phyloP scores from a whole-genome alignment of 371 early-diverging fungal species.

The Mortierella sp. region DNA sequence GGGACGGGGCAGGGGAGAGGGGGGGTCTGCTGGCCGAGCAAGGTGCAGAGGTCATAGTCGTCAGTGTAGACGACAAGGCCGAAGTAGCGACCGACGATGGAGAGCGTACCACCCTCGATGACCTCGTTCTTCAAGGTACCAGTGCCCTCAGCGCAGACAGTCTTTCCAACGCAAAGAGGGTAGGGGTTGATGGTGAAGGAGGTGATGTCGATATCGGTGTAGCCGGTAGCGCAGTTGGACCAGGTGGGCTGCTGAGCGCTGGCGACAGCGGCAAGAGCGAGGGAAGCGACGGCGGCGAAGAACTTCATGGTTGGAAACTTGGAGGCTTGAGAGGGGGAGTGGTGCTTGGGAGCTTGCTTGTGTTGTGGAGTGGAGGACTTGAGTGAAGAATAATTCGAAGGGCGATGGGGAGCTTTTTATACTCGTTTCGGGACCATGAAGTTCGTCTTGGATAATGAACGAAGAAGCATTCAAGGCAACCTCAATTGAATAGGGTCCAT shows the following conservation, averaged over 20 bases:
- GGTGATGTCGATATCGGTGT: slow-evolving; percentile 12
- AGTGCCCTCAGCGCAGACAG: slow-evolving; percentile 24
- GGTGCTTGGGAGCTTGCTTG: background rate
- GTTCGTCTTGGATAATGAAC: too few species aligned
- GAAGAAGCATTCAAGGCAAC: too few species aligned
- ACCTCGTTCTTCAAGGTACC: slow-evolving; percentile 15
- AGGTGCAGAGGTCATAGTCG: slow-evolving; percentile 20
- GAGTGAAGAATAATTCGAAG: too few species aligned
- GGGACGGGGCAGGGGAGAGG: too few species aligned
- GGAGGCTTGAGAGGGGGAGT: background rate
- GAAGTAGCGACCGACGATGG: slow-evolving; percentile 20
- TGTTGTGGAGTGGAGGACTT: too few species aligned
- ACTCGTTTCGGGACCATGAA: too few species aligned
- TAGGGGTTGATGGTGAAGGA: slow-evolving; percentile 16
- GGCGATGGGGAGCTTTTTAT: too few species aligned
- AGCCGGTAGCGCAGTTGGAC: slow-evolving; percentile 22
- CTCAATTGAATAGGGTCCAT: too few species aligned
- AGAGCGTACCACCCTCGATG: slow-evolving; percentile 9
- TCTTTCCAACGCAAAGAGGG: slow-evolving; percentile 36
- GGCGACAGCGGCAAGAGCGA: slow-evolving; percentile 24
- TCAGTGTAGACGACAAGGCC: slow-evolving; percentile 29
- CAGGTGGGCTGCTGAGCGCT: slow-evolving; percentile 15
- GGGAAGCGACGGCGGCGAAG: slow-evolving; percentile 31
- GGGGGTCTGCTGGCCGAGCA: too few species aligned
- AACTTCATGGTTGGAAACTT: slow-evolving; percentile 33